Conservation (phyloP, 2,329 filamentous ascomycete genomes). For the Aspergillus sojae region DNA sequence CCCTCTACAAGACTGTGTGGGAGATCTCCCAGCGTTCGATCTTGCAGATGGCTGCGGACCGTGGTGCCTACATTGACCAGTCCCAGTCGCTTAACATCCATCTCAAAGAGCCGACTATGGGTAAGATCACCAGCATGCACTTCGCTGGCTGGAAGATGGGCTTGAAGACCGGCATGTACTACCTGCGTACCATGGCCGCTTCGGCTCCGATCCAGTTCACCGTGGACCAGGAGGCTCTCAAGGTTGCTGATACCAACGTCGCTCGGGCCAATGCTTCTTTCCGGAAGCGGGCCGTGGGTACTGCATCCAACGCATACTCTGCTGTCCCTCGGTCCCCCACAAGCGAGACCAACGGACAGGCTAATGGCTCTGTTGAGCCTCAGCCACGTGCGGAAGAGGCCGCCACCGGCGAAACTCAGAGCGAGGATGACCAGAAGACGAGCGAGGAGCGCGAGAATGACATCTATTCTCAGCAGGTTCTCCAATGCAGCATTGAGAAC, state of each 20-base stretch:
- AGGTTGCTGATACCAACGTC: constrained; percentile 79
- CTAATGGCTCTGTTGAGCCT: neutral
- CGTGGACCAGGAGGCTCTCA: constrained; percentile 93
- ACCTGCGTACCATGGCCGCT: constrained; percentile 95
- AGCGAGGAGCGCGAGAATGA: constrained; percentile 80
- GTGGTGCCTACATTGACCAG: constrained; percentile 98
- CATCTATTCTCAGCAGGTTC: constrained; percentile 90
- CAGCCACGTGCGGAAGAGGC: constrained; percentile 9
- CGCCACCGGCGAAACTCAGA: constrained; percentile 25
- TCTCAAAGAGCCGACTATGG: constrained; percentile 99
- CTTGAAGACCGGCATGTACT: constrained; percentile 99
- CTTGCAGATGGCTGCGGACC: constrained; percentile 96
- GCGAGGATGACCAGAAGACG: constrained; percentile 71
- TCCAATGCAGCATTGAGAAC: constrained; percentile 97
- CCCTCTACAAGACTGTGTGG: constrained; percentile 99
- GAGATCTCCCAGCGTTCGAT: constrained; percentile 96
- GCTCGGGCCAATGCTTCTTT: constrained; percentile 60
- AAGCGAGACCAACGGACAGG: constrained; percentile 57
- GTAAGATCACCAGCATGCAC: constrained; percentile 99
- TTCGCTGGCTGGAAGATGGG: constrained; percentile 99
- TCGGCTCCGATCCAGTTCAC: constrained; percentile 98
- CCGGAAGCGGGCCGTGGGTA: constrained; percentile 71
- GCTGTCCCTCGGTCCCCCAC: constrained; percentile 71
- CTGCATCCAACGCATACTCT: constrained; percentile 59
- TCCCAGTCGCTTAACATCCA: constrained; percentile 99